phyloP scores from a whole-genome alignment of 805 yeast genomes.

The Kazachstania africana region DNA sequence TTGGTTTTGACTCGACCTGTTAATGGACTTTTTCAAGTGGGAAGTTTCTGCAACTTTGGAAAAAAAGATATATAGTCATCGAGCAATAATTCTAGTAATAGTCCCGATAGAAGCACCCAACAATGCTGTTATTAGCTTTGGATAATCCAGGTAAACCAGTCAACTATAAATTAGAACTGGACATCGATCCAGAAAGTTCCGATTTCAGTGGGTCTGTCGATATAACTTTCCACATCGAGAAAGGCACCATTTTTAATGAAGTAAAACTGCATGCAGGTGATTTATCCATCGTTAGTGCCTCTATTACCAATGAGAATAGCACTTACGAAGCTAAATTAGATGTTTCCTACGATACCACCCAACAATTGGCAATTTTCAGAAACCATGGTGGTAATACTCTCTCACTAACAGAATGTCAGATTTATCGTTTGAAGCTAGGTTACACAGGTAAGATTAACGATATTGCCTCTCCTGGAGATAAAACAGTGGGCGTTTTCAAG shows the following conservation, averaged over 20 bases:
- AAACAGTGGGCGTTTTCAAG: conserved; percentile 55
- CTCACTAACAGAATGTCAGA: too few relatives aligned
- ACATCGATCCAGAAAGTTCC: conserved; percentile 33
- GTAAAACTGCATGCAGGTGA: conserved; percentile 23
- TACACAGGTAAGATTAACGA: conserved; percentile 43
- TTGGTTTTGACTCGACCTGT: too few relatives aligned
- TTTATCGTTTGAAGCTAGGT: too few relatives aligned
- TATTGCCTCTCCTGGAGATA: conserved; percentile 41
- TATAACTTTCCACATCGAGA: conserved; percentile 3
- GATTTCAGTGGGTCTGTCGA: conserved; percentile 33
- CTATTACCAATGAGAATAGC: conserved; percentile 26
- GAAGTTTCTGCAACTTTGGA: too few relatives aligned
- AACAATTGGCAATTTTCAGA: too few relatives aligned
- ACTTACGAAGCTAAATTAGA: conserved; percentile 18
- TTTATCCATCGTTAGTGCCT: conserved; percentile 29
- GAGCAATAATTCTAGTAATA: too few relatives aligned
- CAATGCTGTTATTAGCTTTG: too few relatives aligned
- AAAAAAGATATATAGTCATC: too few relatives aligned
- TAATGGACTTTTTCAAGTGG: too few relatives aligned
- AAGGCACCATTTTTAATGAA: conserved; percentile 1
- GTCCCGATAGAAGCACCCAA: too few relatives aligned
- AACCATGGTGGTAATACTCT: too few relatives aligned
- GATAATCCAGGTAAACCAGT: too few relatives aligned
- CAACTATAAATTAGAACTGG: conserved; percentile 9
- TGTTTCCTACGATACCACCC: conserved; percentile 11